Conservation (phyloP, 176 grass and related monocot genomes). For the Thinopyrum elongatum region DNA sequence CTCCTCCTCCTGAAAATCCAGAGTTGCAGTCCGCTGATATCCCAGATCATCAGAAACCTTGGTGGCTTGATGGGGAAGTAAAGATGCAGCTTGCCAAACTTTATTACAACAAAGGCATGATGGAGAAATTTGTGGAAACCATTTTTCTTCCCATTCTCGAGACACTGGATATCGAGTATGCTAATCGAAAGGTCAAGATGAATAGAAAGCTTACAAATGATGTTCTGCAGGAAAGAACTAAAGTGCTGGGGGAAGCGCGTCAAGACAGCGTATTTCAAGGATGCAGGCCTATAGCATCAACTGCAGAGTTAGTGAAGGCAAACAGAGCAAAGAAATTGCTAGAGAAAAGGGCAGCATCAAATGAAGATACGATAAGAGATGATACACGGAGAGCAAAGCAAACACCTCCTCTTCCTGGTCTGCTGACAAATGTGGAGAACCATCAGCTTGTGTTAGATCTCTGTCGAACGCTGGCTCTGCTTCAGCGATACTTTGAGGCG, state of each 20-base stretch:
- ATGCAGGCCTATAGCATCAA: conserved; percentile 76
- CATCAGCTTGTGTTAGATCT: conserved; percentile 77
- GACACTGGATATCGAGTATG: conserved; percentile 70
- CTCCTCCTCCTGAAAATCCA: conserved; percentile 56
- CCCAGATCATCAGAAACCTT: conserved; percentile 48
- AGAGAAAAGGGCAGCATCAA: conserved; percentile 62
- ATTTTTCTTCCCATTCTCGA: conserved; percentile 79
- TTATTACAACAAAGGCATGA: conserved; percentile 62
- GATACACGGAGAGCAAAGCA: conserved; percentile 59
- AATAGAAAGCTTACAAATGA: conserved; percentile 65
- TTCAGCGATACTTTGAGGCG: conserved; percentile 75
- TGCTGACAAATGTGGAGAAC: conserved; percentile 61
- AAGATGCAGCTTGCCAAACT: conserved; percentile 87
- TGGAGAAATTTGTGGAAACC: conserved; percentile 67
- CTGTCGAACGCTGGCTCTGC: conserved; percentile 70
- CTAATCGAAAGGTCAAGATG: conserved; percentile 67
- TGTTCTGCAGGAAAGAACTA: conserved; percentile 84
- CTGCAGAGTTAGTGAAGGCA: conserved; percentile 66
- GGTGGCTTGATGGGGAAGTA: conserved; percentile 86
- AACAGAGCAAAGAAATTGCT: conserved; percentile 81
- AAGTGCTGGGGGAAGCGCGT: conserved; percentile 63
- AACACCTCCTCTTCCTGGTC: conserved; percentile 75
- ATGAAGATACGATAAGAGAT: conserved; percentile 62
- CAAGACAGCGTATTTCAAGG: conserved; percentile 77
- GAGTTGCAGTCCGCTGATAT: conserved; percentile 28